These are phyloP conservation scores for Micromonas commoda DNA, from an alignment of 139 green algal genomes.

Conservation along the genomic window DNA sequence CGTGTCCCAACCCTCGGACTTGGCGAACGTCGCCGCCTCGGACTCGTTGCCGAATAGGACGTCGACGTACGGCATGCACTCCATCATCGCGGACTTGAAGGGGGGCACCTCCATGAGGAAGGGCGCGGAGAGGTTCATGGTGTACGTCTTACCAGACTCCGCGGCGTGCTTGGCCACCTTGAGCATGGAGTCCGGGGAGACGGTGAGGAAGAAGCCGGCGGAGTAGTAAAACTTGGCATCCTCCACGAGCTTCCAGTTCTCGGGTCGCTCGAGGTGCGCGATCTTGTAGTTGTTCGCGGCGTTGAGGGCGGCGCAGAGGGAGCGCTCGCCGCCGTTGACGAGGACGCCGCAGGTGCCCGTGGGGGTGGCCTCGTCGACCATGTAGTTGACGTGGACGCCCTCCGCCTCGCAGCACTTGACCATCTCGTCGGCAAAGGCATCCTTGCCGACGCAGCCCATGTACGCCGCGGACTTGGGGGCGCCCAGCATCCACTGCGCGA, in stretches of 20 bases:
- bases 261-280: slow-evolving; percentile 40
- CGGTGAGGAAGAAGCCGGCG: slow-evolving; percentile 97
- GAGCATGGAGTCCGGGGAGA: slow-evolving; percentile 78
- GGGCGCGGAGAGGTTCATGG: slow-evolving; percentile 89
- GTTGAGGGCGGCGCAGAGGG: slow-evolving; percentile 87
- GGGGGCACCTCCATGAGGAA: slow-evolving; percentile 83
- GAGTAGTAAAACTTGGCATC: slow-evolving; percentile 80
- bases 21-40: slow-evolving; percentile 83
- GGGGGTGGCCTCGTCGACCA: slow-evolving; percentile 66
- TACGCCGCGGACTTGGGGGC: slow-evolving; percentile 73
- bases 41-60: slow-evolving; percentile 97
- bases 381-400: slow-evolving; percentile 76
- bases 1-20: slow-evolving; percentile 83
- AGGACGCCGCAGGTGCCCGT: slow-evolving; percentile 92
- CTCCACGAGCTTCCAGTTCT: slow-evolving; percentile 80
- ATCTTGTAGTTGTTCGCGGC: slow-evolving; percentile 99
- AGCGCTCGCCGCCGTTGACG: slow-evolving; percentile 79
- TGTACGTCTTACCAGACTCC: slow-evolving; percentile 79
- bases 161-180: slow-evolving; percentile 71
- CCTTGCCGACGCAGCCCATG: slow-evolving; percentile 94
- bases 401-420: slow-evolving; percentile 56
- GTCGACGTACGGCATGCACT: slow-evolving; percentile 84
- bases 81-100: slow-evolving; percentile 41
- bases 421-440: slow-evolving; percentile 84
- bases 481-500: slow-evolving; percentile 97